Base-by-base conservation (phyloP, 441 rosid genomes). In the Erodium moschatum region DNA sequence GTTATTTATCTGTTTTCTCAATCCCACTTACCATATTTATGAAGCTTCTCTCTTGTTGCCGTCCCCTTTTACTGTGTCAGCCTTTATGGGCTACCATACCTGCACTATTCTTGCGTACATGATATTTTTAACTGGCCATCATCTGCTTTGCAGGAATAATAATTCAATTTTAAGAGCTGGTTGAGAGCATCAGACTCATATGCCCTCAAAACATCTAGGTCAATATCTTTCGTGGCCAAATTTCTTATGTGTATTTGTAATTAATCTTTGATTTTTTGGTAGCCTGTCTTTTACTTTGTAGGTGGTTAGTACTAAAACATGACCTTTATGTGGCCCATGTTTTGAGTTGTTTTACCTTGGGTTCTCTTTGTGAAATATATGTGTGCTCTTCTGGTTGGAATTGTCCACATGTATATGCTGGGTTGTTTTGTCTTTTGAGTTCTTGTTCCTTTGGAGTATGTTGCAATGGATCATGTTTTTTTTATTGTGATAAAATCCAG, bases 81-180 rank as follows among this genome's bases (percentile, higher is more conserved):
- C 15, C 54, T 0, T 10, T 48, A 48, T 5, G 54, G 54, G 54
- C 54, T 48, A n/a, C 16, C 54, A 48, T 48, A 12, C 54, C 2
- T 48, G 16, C 54, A 12, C 16, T 48, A 48, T 12, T 48, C 54
- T 60, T 38, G 15, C 70, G 64, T 6, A 54, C 65, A 31, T 79
- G 73, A 29, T 79, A 27, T 75, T 73, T 21, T 77, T 20, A 68
- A 80, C 81, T 74, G 75, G 77, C 70, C 61, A 29, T 73, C 72
- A 80, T 83, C 78, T 81, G 84, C 83, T 77, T 77, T 79, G 83
- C 85, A 86, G 86, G 87, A 76, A 63, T 81, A 44, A 68, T 73
- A 71, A 72, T 72, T 75, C 84, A 77, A 69, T 79, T 80, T 80
- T 80, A 83, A 81, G 84, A 76, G 85, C 83, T 81, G 85, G 78